Evolutionary conservation across 164 flowering plant genomes (phyloP), one percentile per base, ranked within the genome.

Genomic region (Brasenia schreberi): DNA sequence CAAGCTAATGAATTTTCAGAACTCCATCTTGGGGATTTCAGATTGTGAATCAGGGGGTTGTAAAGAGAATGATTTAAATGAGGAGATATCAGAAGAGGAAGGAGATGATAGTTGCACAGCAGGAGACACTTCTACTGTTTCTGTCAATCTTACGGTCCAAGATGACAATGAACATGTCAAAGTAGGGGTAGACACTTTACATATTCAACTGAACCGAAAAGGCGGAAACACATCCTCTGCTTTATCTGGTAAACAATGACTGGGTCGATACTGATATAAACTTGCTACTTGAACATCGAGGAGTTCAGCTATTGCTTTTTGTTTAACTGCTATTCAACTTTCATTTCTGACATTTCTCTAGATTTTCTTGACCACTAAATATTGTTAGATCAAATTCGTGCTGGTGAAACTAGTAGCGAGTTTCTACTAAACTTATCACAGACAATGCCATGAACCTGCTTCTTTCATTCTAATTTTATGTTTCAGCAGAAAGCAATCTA

Each of bases 1-100:
- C 62, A 91, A 88, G 85, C 93, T 91, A 39, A 62, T 77, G 75
- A 72, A 67, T 49, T 94, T 94, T 76, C 99, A 91, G 80, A 85
- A 81, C 71, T 70, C 84, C 53, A 76, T 91, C 62, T 70, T 94
- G 73, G 85, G 84, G 69, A 72, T 5, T 72, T 61, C 60, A 61
- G 74, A 71, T 65, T 42, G 70, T 58, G 63, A 63, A 53, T 62
- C 68, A 67, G 79, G 69, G 68, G 79, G 69, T 62, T 68, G 68
- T 59, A 52, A 52, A 68, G 82, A 72, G 5, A 74, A 75, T 73
- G 75, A 78, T 64, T 73, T 82, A 27, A 70, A 67, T 74, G 81
- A 68, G 63, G 83, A 77, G 42, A 45, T 56, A 17, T 68, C 79
- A 56, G 86, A 80, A 42, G 72, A 77, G 66, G 69, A 6, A 23